Conservation (phyloP, 108 stramenopile genomes). For the Nitzschia sp. region DNA sequence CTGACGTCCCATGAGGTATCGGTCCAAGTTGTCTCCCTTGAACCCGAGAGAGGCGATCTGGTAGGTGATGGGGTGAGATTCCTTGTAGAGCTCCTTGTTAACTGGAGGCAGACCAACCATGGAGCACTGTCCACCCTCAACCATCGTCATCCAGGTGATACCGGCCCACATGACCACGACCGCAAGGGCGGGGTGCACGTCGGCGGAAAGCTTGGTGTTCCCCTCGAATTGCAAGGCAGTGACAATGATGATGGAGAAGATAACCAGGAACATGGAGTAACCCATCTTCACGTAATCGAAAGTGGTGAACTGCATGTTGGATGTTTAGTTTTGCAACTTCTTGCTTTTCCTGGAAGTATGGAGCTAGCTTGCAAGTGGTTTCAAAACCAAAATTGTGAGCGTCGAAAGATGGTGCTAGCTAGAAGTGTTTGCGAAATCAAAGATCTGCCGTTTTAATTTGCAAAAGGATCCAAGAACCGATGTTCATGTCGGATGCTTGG, state of each 20-base stretch:
- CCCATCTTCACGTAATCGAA: conserved; percentile 17
- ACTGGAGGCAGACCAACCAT: conserved; percentile 75
- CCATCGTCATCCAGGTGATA: conserved; percentile 69
- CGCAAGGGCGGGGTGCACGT: conserved; percentile 56
- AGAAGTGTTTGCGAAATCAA: too few relatives aligned
- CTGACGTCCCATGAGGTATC: conserved; percentile 87
- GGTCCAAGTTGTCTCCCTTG: conserved; percentile 87
- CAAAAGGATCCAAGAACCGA: too few relatives aligned
- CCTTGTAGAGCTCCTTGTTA: conserved; percentile 69
- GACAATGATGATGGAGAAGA: conserved; percentile 64
- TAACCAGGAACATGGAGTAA: conserved; percentile 48
- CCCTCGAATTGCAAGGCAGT: conserved; percentile 56
- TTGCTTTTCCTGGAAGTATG: too few relatives aligned
- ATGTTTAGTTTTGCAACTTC: too few relatives aligned
- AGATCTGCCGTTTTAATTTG: too few relatives aligned
- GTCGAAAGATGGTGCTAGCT: too few relatives aligned
- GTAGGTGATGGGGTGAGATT: conserved; percentile 70
- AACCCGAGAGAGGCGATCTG: conserved; percentile 52
- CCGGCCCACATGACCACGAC: conserved; percentile 45
- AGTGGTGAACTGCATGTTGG: not conserved
- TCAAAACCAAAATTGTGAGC: too few relatives aligned
- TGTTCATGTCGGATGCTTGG: too few relatives aligned
- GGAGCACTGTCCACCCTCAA: conserved; percentile 77
- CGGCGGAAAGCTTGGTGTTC: conserved; percentile 54
- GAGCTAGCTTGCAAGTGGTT: too few relatives aligned